Percentiles rank a stretch among this genome's conserved stretches.
These are phyloP conservation scores for Sporisorium scitamineum DNA, from an alignment of 1,284 basidiomycete genomes.

Conservation along the genomic window DNA sequence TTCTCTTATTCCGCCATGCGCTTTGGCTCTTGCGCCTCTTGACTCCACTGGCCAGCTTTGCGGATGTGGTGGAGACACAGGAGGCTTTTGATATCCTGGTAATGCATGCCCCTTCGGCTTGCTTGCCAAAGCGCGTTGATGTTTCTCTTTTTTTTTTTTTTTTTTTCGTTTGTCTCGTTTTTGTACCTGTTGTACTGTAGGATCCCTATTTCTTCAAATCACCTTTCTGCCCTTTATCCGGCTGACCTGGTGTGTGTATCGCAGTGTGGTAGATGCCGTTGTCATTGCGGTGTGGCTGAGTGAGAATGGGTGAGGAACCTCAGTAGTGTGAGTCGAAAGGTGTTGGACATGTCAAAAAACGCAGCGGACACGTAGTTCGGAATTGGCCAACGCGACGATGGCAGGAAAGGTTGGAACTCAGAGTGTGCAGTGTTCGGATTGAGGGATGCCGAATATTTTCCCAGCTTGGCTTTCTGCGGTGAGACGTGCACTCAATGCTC, in stretches of 20 bases:
- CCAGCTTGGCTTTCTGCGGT: too few species aligned
- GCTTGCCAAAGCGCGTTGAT: constrained; percentile 6
- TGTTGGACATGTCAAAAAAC: neutral
- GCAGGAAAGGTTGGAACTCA: neutral
- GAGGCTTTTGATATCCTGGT: constrained; percentile 3
- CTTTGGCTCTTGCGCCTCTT: constrained; percentile 6
- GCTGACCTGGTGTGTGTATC: neutral
- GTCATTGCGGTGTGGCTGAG: neutral
- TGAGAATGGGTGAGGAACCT: neutral
- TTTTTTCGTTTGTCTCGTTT: constrained; percentile 8
- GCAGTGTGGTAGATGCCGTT: neutral
- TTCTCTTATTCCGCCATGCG: neutral
- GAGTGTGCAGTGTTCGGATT: too few species aligned
- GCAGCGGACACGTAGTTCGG: constrained; percentile 4
- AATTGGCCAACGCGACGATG: neutral
- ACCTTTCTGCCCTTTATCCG: constrained; percentile 11
- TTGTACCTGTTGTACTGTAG: constrained; percentile 36
- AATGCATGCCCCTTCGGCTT: neutral
- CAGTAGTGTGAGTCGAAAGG: neutral
- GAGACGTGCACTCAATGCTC: too few species aligned
- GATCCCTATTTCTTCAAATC: constrained; percentile 14
- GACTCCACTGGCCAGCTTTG: neutral
- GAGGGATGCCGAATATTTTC: neutral
- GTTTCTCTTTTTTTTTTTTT: neutral
- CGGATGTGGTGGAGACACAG: neutral